These are phyloP conservation scores for Apiospora rasikravindrae DNA, from an alignment of 2,329 filamentous ascomycete genomes.

Conservation along the genomic window DNA sequence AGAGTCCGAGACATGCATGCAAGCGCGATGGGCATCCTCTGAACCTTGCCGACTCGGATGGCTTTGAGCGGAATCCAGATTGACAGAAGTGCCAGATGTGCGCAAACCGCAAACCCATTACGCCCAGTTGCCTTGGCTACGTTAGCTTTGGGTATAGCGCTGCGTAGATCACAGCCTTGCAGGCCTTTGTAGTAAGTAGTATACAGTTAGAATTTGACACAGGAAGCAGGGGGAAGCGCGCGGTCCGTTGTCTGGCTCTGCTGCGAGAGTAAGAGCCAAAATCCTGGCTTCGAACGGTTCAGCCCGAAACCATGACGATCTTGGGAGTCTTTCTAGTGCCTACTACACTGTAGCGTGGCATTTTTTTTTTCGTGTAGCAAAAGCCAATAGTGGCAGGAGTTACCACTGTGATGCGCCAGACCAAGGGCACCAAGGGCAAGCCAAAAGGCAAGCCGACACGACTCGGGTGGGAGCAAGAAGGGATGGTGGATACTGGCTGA, in stretches of 20 bases:
- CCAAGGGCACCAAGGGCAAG: not conserved
- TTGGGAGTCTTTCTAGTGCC: not conserved
- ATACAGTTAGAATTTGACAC: constrained; percentile 4
- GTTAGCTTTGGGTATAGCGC: not conserved
- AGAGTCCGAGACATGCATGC: constrained; percentile 14
- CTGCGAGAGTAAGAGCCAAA: constrained; percentile 4
- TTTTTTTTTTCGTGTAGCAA: not conserved
- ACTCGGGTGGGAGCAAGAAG: constrained; percentile 11
- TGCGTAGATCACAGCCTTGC: constrained; percentile 7
- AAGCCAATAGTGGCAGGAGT: not conserved
- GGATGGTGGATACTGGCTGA: constrained; percentile 14
- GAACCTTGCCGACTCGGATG: constrained; percentile 11
- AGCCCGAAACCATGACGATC: constrained; percentile 15
- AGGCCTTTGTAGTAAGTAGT: not conserved
- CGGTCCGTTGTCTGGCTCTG: constrained; percentile 13
- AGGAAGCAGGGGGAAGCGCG: constrained; percentile 1
- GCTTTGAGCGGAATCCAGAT: not conserved
- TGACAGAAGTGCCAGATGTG: constrained; percentile 1
- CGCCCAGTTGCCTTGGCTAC: constrained; percentile 10
- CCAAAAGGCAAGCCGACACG: constrained; percentile 7
- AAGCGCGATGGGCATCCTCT: not conserved
- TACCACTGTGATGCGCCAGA: not conserved
- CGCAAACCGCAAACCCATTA: constrained; percentile 7
- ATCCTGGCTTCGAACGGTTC: constrained; percentile 4
- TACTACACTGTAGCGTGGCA: not conserved